phyloP scores from a whole-genome alignment of 768 basidiomycete species.

The Suillus clintonianus region DNA sequence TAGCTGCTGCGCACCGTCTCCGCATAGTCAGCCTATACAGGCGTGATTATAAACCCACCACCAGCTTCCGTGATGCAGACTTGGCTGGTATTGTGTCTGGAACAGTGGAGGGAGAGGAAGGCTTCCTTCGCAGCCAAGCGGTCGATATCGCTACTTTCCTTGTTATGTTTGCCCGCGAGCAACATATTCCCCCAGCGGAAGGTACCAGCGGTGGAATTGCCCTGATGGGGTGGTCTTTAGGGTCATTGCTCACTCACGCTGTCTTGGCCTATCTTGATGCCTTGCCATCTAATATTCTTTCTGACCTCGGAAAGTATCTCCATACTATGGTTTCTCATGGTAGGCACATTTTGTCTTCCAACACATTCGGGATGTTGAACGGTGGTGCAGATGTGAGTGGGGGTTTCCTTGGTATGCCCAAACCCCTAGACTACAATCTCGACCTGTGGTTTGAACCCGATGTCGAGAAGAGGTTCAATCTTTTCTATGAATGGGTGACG shows the following conservation, averaged over 20 bases:
- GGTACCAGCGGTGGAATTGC: slow-evolving; percentile 4
- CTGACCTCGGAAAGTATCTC: slow-evolving; percentile 3
- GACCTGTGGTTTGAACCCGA: background rate
- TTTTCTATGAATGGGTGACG: slow-evolving; percentile 4
- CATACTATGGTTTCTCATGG: slow-evolving; percentile 10
- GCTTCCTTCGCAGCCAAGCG: slow-evolving; percentile 3
- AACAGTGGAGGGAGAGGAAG: slow-evolving; percentile 2
- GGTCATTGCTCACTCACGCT: slow-evolving; percentile 2
- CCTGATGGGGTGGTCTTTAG: slow-evolving; percentile 13
- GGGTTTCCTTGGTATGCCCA: background rate
- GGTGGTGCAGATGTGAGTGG: background rate
- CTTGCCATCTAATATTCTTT: slow-evolving; percentile 3
- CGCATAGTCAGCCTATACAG: slow-evolving; percentile 26
- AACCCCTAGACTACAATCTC: background rate
- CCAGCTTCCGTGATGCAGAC: slow-evolving; percentile 16
- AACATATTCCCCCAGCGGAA: slow-evolving; percentile 4
- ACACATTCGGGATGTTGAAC: background rate
- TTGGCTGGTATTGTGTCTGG: background rate
- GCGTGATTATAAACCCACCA: slow-evolving; percentile 29
- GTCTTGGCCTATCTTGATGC: slow-evolving; percentile 8
- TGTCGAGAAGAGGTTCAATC: background rate
- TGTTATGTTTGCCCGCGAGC: slow-evolving; percentile 4
- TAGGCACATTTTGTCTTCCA: background rate
- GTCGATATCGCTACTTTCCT: slow-evolving; percentile 10
- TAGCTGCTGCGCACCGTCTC: slow-evolving; percentile 19